Conservation (phyloP, 495 filamentous ascomycete species). For the Lentithecium fluviatile region DNA sequence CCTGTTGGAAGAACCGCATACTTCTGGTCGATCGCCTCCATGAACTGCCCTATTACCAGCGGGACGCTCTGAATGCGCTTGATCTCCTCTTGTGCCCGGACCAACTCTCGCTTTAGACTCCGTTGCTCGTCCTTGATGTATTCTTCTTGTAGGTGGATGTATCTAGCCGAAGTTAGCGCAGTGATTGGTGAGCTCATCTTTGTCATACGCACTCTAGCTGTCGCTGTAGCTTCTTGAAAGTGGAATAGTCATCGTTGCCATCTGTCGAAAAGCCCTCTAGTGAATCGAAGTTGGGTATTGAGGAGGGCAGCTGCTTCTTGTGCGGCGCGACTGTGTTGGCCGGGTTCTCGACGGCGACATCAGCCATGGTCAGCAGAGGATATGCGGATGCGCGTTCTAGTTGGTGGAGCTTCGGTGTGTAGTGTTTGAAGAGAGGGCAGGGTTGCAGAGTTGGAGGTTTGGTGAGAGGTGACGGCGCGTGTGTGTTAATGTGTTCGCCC, state of each 20-base stretch:
- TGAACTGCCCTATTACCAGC: conserved; percentile 97
- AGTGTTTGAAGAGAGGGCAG: neutral
- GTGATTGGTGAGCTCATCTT: neutral
- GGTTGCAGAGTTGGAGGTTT: neutral
- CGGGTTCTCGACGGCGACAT: conserved; percentile 78
- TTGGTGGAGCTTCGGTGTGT: too few species aligned
- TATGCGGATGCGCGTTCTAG: neutral
- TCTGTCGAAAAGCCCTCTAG: conserved; percentile 80
- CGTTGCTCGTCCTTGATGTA: conserved; percentile 99
- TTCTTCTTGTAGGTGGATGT: conserved; percentile 97
- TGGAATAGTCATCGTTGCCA: conserved; percentile 88
- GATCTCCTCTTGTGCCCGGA: conserved; percentile 97
- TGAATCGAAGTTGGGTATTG: conserved; percentile 84
- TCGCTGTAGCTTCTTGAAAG: conserved; percentile 89
- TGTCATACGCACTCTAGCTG: conserved; percentile 74
- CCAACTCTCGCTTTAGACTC: conserved; percentile 94
- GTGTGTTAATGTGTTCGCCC: too few species aligned
- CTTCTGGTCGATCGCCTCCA: conserved; percentile 99
- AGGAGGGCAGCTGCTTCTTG: conserved; percentile 75
- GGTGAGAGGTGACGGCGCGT: too few species aligned
- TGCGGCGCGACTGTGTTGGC: conserved; percentile 68
- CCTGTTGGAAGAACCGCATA: conserved; percentile 47
- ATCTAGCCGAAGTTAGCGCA: conserved; percentile 55
- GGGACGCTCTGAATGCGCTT: conserved; percentile 99
- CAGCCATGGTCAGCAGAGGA: conserved; percentile 59